Evolutionary conservation across 2,329 filamentous ascomycete genomes (phyloP), one percentile per base, ranked within the genome.

Genomic region (Septoria linicola): DNA sequence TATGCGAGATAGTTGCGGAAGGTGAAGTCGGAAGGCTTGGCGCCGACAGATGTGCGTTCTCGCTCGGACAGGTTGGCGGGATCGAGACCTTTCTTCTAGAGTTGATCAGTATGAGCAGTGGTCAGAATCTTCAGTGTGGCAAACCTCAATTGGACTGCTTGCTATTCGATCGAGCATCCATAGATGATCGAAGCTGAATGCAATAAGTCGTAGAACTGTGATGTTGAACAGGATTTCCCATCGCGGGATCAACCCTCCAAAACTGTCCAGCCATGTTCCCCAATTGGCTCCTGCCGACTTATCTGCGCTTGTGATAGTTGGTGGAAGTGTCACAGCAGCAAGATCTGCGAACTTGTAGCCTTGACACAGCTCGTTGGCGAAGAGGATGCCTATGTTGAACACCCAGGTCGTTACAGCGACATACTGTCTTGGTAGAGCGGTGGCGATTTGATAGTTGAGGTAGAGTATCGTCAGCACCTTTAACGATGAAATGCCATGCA

Each of bases 201-300:
- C 96, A 63, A 99, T 90, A 41, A 97, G 77, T 4, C 93, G 85
- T 49, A 99, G 75, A 20, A 97, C 85, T 2, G 92, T 96, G 55
- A 99, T 83, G 66, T 99, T 99, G 78, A 99, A 99, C 4, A 96
- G 79, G n/a, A 99, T 84, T 68, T 97, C 89, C 93, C 93, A 99
- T 53, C 92, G 81, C 0, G 85, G 78, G 67, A 95, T 84, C n/a
- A 99, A 74, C 0, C 93, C 93, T 6, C 89, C 84, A 59, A 86
- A 85, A 45, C 79, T 77, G 70, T 99, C 93, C 13, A 97, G 74
- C 75, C 81, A 87, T 36, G 76, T 74, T 6, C 84, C 90, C 76
- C 85, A 85, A 16, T 76, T 74, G 10, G 49, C 48, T n/a, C 41
- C 52, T 4, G 39, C 34, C 8, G 50, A 19, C 8, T 75, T 68